Base-by-base conservation (phyloP, 768 basidiomycete genomes). In the Boletus fagicola region DNA sequence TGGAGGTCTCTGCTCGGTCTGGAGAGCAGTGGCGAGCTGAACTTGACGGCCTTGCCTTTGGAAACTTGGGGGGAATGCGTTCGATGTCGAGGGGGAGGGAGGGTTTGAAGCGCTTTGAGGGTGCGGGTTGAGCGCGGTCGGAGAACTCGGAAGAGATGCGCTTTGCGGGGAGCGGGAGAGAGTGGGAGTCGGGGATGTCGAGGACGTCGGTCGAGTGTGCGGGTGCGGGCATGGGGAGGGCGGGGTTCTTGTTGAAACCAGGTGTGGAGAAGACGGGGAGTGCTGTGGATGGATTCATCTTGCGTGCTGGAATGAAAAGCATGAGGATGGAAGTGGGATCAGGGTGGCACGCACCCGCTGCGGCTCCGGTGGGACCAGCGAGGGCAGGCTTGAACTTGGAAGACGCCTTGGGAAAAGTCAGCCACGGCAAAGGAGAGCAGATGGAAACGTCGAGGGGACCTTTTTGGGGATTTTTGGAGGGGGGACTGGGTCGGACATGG, bases 301-400 rank as follows among this genome's bases (percentile, higher is more conserved):
- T 72, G 20, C 63, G 71, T n/a, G 45, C 72, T 76, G 36, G 13
- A 33, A 51, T 11, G 42, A 22, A 39, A 26, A 1, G 33, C 53
- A 55, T 62, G 62, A 63, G 60, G 61, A 48, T 2, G 22, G 24
- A 2, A 7, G 18, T 20, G 49, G 28, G 57, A 47, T 24, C 20
- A 24, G 30, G 10, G 11, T 5, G 39, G n/a, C 54, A 61, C 54
- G 60, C 31, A 61, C 57, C 2, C 11, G 48, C 53, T 57, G 65
- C 57, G 56, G 54, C 24, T 13, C 18, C 22, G 13, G n/a, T 38
- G 7, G 57, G 18, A 5, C 49, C 35, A 1, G 26, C 12, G 58
- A 61, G 61, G 20, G 78, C 77, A 15, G 80, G 80, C 62, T 80
- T 81, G 62, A 81, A 81, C 68, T 78, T 80, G 44, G 75, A 75